Percentiles rank a stretch among this genome's conserved stretches.
These are phyloP conservation scores for Pseudonitzschia delicatissima DNA, from an alignment of 108 stramenopile genomes.

Conservation along the genomic window DNA sequence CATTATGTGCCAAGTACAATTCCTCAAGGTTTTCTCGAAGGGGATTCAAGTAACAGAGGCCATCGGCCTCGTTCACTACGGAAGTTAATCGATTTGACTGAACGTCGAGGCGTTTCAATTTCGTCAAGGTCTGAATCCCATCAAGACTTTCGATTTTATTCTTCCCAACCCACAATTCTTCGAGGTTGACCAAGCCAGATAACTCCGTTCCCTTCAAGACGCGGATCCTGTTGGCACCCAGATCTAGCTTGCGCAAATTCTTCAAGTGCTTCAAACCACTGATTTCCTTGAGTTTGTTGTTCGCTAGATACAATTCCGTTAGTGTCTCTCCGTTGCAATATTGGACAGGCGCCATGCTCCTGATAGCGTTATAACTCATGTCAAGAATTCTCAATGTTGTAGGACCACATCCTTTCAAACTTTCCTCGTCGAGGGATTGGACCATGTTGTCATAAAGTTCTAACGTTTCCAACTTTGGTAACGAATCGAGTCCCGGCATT, in stretches of 20 bases:
- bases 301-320: conserved; percentile 85
- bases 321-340: conserved; percentile 48
- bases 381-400: conserved; percentile 66
- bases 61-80: conserved; percentile 48
- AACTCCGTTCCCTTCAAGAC: conserved; percentile 68
- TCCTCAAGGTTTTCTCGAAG: conserved; percentile 85
- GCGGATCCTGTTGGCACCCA: conserved; percentile 95
- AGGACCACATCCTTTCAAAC: conserved; percentile 46
- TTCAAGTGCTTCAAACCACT: conserved; percentile 71
- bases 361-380: conserved; percentile 90
- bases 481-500: conserved; percentile 70
- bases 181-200: conserved; percentile 65
- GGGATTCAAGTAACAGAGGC: conserved; percentile 31
- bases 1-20: conserved; percentile 96
- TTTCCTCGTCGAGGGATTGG: conserved; percentile 41
- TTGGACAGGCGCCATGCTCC: conserved; percentile 75
- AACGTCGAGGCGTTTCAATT: conserved; percentile 78
- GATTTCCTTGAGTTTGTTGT: conserved; percentile 95
- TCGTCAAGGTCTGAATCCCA: conserved; percentile 52
- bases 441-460: conserved; percentile 97
- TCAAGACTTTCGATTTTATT: conserved; percentile 87
- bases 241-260: conserved; percentile 82
- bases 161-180: conserved; percentile 88
- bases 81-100: conserved; percentile 89
- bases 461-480: conserved; percentile 66